Evolutionary conservation across 805 yeast species (phyloP), one percentile per base, ranked within the genome.

Genomic region (Metschnikowia hibisci): DNA sequence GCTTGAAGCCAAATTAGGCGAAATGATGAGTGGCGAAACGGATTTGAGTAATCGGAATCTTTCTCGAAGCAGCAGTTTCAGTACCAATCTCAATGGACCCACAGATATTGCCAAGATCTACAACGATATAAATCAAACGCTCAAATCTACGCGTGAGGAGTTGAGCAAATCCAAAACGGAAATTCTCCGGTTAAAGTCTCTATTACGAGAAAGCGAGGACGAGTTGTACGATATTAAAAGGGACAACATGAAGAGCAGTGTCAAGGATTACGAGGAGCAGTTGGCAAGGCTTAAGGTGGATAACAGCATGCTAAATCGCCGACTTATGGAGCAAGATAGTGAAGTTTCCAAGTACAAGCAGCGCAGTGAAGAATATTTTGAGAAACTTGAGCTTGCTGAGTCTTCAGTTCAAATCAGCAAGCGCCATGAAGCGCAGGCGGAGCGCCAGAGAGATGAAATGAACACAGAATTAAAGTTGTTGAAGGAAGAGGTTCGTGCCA

Each of bases 331-430:
- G 25, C 32, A 42, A 20, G 48, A 46, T 29, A 39, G 25, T n/a
- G 32, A 32, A 25, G 64, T 87, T 25, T 58, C 69, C 1, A 71
- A 75, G 30, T 88, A 85, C 62, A 83, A 81, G 56, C 63, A 70
- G 13, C 76, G 95, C 47, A 80, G 95, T 27, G 90, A 86, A 28
- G 84, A 82, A 47, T 84, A 87, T 58, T 79, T 75, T 52, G 71
- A 73, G 44, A 85, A 86, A 54, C 68, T 89, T 20, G 95, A 88
- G 54, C 75, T 78, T 39, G 90, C 93, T 2, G 96, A 90, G 57
- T 72, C 81, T 38, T 84, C 87, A 4, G 78, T 84, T 2, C 69
- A 75, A 41, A 74, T 80, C 34, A 79, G 87, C 7, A 72, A 77
- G 51, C 68, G 86, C 52, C 78, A 81, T 10, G 90, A 84, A 15